Evolutionary conservation across 1,284 basidiomycete genomes (phyloP).

Genomic region (Trametes hirsuta): DNA sequence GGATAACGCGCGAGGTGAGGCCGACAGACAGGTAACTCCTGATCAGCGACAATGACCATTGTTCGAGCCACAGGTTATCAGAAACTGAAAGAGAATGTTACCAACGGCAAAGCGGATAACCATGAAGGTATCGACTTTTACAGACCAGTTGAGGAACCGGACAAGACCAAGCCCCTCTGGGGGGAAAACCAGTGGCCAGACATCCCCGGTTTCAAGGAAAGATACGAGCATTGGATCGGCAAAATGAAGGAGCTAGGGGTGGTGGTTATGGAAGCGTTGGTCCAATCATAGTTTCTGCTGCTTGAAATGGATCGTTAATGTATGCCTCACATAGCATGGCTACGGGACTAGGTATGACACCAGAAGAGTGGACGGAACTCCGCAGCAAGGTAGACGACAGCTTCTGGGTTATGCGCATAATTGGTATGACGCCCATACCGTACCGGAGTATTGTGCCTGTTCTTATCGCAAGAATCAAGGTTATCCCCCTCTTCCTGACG

Average conservation of each 20-base stretch:
- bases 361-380: constrained; percentile 71
- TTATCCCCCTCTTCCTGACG: constrained; percentile 81
- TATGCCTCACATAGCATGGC: constrained; percentile 63
- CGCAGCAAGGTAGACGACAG: constrained; percentile 72
- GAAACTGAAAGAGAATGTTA: constrained; percentile 79
- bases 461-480: constrained; percentile 43
- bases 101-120: constrained; percentile 81
- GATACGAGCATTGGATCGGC: constrained; percentile 72
- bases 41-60: too few species aligned
- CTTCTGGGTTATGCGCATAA: constrained; percentile 87
- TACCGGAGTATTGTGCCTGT: neutral
- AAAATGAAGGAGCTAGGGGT: constrained; percentile 83
- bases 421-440: constrained; percentile 50
- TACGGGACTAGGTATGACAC: constrained; percentile 71
- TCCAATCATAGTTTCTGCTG: constrained; percentile 6
- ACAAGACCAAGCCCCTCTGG: constrained; percentile 71
- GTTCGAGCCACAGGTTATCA: constrained; percentile 57
- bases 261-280: constrained; percentile 81
- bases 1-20: constrained; percentile 74
- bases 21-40: neutral
- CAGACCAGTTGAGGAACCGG: constrained; percentile 67
- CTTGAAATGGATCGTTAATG: neutral
- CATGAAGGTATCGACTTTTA: constrained; percentile 88
- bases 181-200: constrained; percentile 86
- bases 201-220: constrained; percentile 58